Evolutionary conservation across 768 basidiomycete species (phyloP).

Genomic region (Neoboletus subvelutipes): DNA sequence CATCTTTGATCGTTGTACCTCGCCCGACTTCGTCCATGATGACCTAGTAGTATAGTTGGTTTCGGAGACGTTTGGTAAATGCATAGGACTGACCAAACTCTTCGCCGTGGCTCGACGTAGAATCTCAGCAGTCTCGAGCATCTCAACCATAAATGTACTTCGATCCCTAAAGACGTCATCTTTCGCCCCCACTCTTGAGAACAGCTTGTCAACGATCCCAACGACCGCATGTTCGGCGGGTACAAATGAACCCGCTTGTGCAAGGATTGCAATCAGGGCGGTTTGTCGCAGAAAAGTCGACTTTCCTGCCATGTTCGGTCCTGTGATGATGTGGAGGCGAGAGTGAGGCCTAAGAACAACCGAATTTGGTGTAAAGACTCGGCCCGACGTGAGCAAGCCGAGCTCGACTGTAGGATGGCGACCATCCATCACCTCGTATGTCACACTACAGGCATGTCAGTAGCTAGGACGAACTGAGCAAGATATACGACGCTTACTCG

Average conservation of each 20-base stretch:
- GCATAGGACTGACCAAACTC: constrained; percentile 63
- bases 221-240: constrained; percentile 80
- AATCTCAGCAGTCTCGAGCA: constrained; percentile 93
- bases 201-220: constrained; percentile 88
- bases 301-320: constrained; percentile 96
- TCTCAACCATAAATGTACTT: constrained; percentile 99
- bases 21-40: constrained; percentile 99
- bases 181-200: constrained; percentile 92
- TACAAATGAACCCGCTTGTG: constrained; percentile 91
- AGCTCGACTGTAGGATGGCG: constrained; percentile 94
- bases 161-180: constrained; percentile 93
- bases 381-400: constrained; percentile 69
- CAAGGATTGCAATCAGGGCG: constrained; percentile 85
- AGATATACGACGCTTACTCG: constrained; percentile 48
- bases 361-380: constrained; percentile 85
- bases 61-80: not conserved
- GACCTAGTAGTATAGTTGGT: constrained; percentile 50
- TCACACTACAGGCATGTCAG: constrained; percentile 36
- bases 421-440: constrained; percentile 72
- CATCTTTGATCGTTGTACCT: constrained; percentile 91
- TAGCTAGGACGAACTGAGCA: not conserved
- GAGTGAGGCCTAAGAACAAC: constrained; percentile 58
- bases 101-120: constrained; percentile 76
- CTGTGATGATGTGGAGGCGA: constrained; percentile 82
- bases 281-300: constrained; percentile 91